Evolutionary conservation across 108 stramenopile genomes (phyloP).

Genomic region (Cyclotella choctawhatcheeana): DNA sequence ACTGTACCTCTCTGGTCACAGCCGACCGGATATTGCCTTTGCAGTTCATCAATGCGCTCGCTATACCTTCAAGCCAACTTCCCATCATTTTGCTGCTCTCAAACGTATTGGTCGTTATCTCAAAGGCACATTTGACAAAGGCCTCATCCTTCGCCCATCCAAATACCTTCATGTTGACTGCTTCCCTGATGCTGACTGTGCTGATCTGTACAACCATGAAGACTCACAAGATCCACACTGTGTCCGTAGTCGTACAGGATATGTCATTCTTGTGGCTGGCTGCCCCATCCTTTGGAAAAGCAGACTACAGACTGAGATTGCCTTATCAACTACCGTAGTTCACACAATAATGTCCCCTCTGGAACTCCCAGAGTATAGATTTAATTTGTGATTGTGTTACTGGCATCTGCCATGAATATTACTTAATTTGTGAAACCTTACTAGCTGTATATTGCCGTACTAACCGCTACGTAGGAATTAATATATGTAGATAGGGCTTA

Average conservation of each 20-base stretch:
- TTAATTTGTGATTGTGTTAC: no score
- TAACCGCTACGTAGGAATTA: no score
- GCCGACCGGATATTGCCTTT: constrained; percentile 20
- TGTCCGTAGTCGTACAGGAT: constrained; percentile 29
- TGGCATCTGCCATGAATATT: no score
- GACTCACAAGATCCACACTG: constrained; percentile 24
- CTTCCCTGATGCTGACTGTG: constrained; percentile 52
- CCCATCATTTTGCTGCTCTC: background rate
- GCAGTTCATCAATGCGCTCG: no score
- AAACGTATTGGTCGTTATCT: background rate
- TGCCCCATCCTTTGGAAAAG: background rate
- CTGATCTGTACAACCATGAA: constrained; percentile 35
- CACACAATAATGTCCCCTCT: no score
- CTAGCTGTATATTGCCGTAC: no score
- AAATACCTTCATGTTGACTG: constrained; percentile 1
- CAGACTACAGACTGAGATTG: background rate
- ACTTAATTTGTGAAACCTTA: no score
- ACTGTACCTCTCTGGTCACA: constrained; percentile 4
- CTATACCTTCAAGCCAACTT: constrained; percentile 16
- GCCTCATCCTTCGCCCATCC: constrained; percentile 12
- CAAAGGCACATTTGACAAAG: background rate
- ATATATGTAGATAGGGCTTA: no score
- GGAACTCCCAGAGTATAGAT: no score
- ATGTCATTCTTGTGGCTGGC: constrained; percentile 12
- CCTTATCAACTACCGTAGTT: constrained; percentile 32